Conservation (phyloP, 441 rosid species). For the Jatropha multifida region DNA sequence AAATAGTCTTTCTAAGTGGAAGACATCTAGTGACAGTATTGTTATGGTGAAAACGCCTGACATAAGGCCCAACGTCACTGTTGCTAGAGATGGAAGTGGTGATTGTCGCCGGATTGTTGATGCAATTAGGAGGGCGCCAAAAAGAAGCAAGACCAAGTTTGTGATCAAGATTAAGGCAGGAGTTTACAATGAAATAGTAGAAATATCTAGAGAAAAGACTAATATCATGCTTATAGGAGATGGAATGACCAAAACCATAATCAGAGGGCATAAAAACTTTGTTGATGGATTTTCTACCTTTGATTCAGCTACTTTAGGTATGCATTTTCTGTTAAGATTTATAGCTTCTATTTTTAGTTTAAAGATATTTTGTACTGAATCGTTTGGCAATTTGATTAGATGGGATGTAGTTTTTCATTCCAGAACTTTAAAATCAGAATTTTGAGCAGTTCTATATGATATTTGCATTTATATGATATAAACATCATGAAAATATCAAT, state of each 20-base stretch:
- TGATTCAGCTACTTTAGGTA: slow-evolving; percentile 35
- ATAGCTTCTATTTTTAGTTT: neutral
- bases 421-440: no score
- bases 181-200: slow-evolving; percentile 34
- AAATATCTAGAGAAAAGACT: slow-evolving; percentile 26
- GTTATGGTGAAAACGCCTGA: slow-evolving; percentile 14
- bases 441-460: no score
- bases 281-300: slow-evolving; percentile 33
- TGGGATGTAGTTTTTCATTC: no score
- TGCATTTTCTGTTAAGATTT: neutral
- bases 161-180: slow-evolving; percentile 32
- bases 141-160: slow-evolving; percentile 18
- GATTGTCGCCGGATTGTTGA: slow-evolving; percentile 23
- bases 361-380: neutral
- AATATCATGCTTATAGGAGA: slow-evolving; percentile 35
- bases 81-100: slow-evolving; percentile 38
- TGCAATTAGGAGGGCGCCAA: slow-evolving; percentile 30
- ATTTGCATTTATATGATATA: no score
- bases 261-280: slow-evolving; percentile 32
- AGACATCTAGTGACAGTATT: slow-evolving; percentile 22
- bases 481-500: no score
- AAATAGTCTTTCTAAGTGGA: slow-evolving; percentile 21
- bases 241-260: slow-evolving; percentile 30
- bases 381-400: neutral
- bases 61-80: slow-evolving; percentile 20